Conservation (phyloP, 257 asterid genomes). For the Perilla frutescens region DNA sequence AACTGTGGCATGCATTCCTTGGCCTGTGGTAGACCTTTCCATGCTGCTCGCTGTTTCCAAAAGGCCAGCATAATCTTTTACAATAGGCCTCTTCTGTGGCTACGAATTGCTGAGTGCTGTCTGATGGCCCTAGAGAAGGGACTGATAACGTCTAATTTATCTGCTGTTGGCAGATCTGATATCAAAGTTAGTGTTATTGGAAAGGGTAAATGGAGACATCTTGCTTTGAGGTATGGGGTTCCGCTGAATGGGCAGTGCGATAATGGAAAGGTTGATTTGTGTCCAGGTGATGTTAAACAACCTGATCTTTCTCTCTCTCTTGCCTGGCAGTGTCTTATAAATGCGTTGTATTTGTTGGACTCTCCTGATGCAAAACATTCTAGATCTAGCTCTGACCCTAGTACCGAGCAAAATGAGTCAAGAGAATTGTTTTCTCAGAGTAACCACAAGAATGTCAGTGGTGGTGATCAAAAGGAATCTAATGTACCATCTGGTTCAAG, state of each 20-base stretch:
- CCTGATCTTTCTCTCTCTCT: constrained; percentile 60
- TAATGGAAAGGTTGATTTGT: constrained; percentile 43
- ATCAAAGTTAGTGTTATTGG: constrained; percentile 69
- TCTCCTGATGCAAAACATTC: constrained; percentile 49
- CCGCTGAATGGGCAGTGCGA: constrained; percentile 40
- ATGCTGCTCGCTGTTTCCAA: constrained; percentile 78
- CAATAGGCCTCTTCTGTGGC: constrained; percentile 80
- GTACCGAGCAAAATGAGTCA: constrained; percentile 53
- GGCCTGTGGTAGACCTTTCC: constrained; percentile 82
- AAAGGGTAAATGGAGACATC: constrained; percentile 92
- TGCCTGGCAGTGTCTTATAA: constrained; percentile 76
- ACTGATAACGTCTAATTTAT: constrained; percentile 49
- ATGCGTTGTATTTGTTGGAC: constrained; percentile 70
- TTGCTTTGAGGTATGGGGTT: constrained; percentile 51
- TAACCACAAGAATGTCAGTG: constrained; percentile 35
- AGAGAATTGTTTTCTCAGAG: constrained; percentile 48
- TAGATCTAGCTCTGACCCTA: constrained; percentile 38
- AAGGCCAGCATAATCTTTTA: constrained; percentile 64
- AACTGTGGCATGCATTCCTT: constrained; percentile 77
- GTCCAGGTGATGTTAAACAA: constrained; percentile 44
- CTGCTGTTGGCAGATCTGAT: constrained; percentile 50
- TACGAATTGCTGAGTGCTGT: constrained; percentile 89
- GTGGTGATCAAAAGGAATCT: constrained; percentile 51
- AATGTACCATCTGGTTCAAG: constrained; percentile 40
- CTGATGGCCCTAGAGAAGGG: constrained; percentile 83